These are phyloP conservation scores for Starmerella gropengiesseri DNA, from an alignment of 805 yeast genomes.

Conservation along the genomic window DNA sequence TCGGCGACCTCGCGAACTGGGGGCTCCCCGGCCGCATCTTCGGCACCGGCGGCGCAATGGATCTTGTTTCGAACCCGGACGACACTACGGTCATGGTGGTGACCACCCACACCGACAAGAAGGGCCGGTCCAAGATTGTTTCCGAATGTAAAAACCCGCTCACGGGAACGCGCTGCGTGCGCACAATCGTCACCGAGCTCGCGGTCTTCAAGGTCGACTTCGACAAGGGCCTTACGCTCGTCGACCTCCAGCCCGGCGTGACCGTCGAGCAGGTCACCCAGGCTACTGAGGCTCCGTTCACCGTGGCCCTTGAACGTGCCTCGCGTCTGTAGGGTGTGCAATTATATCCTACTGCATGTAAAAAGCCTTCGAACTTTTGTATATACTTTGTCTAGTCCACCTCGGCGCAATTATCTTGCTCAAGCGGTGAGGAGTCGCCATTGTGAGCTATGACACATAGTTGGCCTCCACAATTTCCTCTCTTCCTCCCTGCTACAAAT, in stretches of 20 bases:
- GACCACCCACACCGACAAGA: conserved; percentile 40
- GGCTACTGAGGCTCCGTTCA: conserved; percentile 36
- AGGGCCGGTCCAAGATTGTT: conserved; percentile 39
- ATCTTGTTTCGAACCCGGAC: conserved; percentile 38
- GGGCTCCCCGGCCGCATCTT: conserved; percentile 41
- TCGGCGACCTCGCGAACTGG: conserved; percentile 45
- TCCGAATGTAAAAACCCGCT: conserved; percentile 37
- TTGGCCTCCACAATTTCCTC: too few species aligned
- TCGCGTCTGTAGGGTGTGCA: not conserved
- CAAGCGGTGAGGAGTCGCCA: too few species aligned
- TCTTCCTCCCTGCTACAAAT: too few species aligned
- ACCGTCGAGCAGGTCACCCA: conserved; percentile 33
- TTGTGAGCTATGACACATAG: too few species aligned
- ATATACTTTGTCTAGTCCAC: too few species aligned
- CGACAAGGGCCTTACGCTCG: conserved; percentile 32
- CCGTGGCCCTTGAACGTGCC: conserved; percentile 21
- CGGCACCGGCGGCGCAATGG: conserved; percentile 50
- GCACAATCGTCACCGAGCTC: conserved; percentile 37
- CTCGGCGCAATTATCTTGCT: too few species aligned
- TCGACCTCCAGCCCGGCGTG: conserved; percentile 36
- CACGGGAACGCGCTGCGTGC: conserved; percentile 39
- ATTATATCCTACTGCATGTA: too few species aligned
- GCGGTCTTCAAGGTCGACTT: conserved; percentile 40
- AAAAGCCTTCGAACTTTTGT: too few species aligned
- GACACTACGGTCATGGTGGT: conserved; percentile 38